phyloP scores from a whole-genome alignment of 352 stramenopile species.

The Phytophthora aleatoria region DNA sequence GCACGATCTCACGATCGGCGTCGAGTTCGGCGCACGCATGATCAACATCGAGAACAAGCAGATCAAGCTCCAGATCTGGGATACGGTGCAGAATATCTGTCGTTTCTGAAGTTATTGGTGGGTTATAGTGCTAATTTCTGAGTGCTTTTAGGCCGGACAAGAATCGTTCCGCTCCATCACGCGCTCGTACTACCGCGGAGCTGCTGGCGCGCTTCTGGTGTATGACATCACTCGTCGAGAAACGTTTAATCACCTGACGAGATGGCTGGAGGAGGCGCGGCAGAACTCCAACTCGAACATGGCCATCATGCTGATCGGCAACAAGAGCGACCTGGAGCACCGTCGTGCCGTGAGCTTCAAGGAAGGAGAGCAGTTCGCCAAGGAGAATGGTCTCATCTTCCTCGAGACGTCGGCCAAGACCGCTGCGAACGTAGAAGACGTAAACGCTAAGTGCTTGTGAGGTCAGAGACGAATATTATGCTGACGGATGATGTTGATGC shows the following conservation, averaged over 20 bases:
- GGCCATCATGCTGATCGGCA: slow-evolving; percentile 99
- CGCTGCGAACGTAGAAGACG: slow-evolving; percentile 98
- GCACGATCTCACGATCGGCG: slow-evolving; percentile 99
- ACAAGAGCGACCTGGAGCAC: slow-evolving; percentile 98
- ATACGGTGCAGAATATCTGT: slow-evolving; percentile 71
- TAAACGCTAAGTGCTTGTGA: slow-evolving; percentile 47
- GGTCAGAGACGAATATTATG: neutral
- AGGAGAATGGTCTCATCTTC: slow-evolving; percentile 99
- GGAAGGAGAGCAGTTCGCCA: slow-evolving; percentile 98
- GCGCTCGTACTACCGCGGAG: slow-evolving; percentile 98
- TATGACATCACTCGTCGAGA: slow-evolving; percentile 99
- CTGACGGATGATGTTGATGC: slow-evolving; percentile 4
- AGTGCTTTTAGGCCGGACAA: slow-evolving; percentile 90
- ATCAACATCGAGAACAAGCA: slow-evolving; percentile 99
- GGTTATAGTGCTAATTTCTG: slow-evolving; percentile 13
- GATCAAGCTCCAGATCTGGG: slow-evolving; percentile 99
- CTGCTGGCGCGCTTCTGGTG: slow-evolving; percentile 96
- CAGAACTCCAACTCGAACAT: slow-evolving; percentile 99
- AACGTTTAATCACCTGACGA: slow-evolving; percentile 98
- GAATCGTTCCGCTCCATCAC: slow-evolving; percentile 99
- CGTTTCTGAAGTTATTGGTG: neutral
- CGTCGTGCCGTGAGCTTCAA: slow-evolving; percentile 95
- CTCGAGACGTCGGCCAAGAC: slow-evolving; percentile 99
- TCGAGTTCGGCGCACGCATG: slow-evolving; percentile 99
- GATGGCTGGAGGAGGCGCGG: slow-evolving; percentile 98